Percentiles rank a stretch among this genome's conserved stretches.
These are phyloP conservation scores for Pilobolus umbonatus DNA, from an alignment of 192 early-diverging fungal species.

Conservation along the genomic window DNA sequence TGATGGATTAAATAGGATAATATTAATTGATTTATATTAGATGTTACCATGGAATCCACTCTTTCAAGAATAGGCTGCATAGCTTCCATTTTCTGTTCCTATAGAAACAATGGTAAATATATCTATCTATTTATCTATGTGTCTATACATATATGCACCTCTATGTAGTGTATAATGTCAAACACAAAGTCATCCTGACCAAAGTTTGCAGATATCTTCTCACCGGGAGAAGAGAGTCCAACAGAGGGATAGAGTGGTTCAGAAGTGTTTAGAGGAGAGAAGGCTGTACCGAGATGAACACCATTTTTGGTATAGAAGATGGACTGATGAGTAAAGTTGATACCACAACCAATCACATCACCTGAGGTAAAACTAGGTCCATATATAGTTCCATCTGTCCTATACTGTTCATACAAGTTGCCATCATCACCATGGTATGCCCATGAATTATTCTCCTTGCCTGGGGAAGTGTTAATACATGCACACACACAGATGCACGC, in stretches of 20 bases:
- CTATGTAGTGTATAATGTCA: slow-evolving; percentile 65
- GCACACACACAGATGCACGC: neutral
- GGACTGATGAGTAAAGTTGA: slow-evolving; percentile 74
- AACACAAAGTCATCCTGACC: slow-evolving; percentile 64
- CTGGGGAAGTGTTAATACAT: slow-evolving; percentile 40
- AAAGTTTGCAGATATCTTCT: slow-evolving; percentile 77
- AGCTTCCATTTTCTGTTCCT: slow-evolving; percentile 5
- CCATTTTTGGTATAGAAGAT: slow-evolving; percentile 95
- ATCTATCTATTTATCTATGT: neutral
- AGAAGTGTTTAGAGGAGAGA: slow-evolving; percentile 33
- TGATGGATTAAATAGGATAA: slow-evolving; percentile 76
- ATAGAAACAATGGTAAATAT: neutral
- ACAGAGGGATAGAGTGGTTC: slow-evolving; percentile 61
- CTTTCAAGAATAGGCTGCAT: neutral
- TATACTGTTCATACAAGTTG: slow-evolving; percentile 63
- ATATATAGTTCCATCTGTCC: slow-evolving; percentile 70
- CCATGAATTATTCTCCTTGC: slow-evolving; percentile 88
- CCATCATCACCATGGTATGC: slow-evolving; percentile 99
- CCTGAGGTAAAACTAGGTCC: slow-evolving; percentile 87
- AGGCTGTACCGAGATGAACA: slow-evolving; percentile 57
- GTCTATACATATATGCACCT: slow-evolving; percentile 26
- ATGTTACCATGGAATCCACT: neutral
- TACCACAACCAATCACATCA: slow-evolving; percentile 86
- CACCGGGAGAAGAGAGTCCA: slow-evolving; percentile 68
- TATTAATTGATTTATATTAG: slow-evolving; percentile 56